Conservation (phyloP, 169 alveolate genomes). For the Pseudocohnilembus persalinus region DNA sequence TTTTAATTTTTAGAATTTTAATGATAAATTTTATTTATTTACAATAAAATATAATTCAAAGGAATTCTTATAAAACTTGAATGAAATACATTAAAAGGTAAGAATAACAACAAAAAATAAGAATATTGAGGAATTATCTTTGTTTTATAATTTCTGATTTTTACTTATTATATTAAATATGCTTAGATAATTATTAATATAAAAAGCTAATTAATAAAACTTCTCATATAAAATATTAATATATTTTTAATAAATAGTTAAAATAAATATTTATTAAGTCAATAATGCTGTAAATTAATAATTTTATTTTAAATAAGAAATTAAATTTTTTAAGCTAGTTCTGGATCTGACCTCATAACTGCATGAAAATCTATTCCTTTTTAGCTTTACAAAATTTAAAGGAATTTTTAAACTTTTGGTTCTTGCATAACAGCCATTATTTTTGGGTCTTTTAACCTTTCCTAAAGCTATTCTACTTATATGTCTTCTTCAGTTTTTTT, state of each 20-base stretch:
- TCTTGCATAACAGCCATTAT: conserved; percentile 1
- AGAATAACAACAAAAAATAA: too few relatives aligned
- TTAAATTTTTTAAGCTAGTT: background rate
- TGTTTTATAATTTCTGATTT: background rate
- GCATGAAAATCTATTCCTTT: conserved; percentile 10
- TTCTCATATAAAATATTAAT: too few relatives aligned
- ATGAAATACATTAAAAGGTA: too few relatives aligned
- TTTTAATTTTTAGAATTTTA: too few relatives aligned
- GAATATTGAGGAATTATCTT: too few relatives aligned
- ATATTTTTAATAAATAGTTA: background rate
- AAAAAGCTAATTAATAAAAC: too few relatives aligned
- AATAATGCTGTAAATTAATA: conserved; percentile 7
- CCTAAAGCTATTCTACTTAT: background rate
- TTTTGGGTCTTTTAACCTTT: conserved; percentile 14
- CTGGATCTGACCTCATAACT: conserved; percentile 10
- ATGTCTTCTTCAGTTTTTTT: background rate
- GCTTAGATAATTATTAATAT: too few relatives aligned
- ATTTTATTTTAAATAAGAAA: conserved; percentile 2
- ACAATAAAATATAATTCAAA: too few relatives aligned
- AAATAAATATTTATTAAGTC: background rate
- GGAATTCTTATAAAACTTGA: too few relatives aligned
- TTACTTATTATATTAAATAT: too few relatives aligned
- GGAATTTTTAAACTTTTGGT: conserved; percentile 9
- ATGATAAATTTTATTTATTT: too few relatives aligned
- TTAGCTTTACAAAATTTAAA: background rate